Conservation (phyloP, 1,284 basidiomycete species). For the Farysia itapuensis region DNA sequence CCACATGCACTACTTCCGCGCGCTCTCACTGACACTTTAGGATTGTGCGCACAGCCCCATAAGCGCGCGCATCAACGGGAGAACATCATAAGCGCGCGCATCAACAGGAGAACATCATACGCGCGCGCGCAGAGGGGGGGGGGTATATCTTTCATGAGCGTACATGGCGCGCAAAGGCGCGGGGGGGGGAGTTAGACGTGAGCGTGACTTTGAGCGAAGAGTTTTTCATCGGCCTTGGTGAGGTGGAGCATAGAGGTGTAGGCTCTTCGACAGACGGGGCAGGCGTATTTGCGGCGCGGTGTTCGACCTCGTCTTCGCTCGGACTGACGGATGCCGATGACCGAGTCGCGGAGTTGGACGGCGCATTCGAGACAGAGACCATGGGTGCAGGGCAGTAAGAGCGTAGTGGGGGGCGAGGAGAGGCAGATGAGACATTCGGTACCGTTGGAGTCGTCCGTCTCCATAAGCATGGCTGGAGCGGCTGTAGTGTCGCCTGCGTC, state of each 20-base stretch:
- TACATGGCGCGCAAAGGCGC: too few relatives aligned
- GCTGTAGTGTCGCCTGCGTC: conserved; percentile 1
- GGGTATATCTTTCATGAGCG: too few relatives aligned
- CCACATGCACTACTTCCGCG: too few relatives aligned
- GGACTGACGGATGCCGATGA: conserved; percentile 39
- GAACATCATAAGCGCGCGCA: too few relatives aligned
- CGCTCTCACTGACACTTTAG: too few relatives aligned
- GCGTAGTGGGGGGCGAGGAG: conserved; percentile 45
- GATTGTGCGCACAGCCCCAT: too few relatives aligned
- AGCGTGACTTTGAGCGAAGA: too few relatives aligned
- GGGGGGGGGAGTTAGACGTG: too few relatives aligned
- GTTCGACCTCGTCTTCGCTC: conserved; percentile 51
- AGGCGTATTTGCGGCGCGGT: conserved; percentile 51
- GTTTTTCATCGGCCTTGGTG: conserved; percentile 46
- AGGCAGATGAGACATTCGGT: conserved; percentile 57
- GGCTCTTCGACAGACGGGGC: conserved; percentile 54
- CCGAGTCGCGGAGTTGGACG: conserved; percentile 52
- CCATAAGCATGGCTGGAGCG: conserved; percentile 6
- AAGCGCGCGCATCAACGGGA: too few relatives aligned
- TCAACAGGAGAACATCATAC: too few relatives aligned
- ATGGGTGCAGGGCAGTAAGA: conserved; percentile 58
- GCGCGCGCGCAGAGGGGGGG: too few relatives aligned
- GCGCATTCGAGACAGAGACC: conserved; percentile 57
- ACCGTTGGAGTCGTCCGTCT: conserved; percentile 32
- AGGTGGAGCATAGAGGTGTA: conserved; percentile 49